Evolutionary conservation across 2,329 filamentous ascomycete species (phyloP), one percentile per base, ranked within the genome.

Genomic region (Aureobasidium sp.): DNA sequence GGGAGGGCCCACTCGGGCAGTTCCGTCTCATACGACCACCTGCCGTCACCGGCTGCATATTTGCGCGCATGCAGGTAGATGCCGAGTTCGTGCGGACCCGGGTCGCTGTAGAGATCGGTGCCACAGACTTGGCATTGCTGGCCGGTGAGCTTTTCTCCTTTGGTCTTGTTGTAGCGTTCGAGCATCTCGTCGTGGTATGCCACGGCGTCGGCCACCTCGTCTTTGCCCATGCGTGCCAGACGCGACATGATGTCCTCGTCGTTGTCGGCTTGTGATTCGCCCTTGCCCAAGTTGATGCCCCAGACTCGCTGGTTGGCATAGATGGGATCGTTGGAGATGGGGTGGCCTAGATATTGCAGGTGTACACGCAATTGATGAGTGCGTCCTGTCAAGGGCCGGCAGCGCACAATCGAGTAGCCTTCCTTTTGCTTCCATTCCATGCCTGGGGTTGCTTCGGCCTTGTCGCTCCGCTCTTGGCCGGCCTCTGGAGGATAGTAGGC

Each of bases 331-430:
- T 98, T 98, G 59, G 89, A 84, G 61, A 98, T 97, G 1, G 93
- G 93, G 65, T 97, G 87, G 1, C 93, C 93, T 3, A 98, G 75
- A 68, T 88, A 95, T 66, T 98, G 93, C 14, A 98, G 77, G 64
- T 98, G 93, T 16, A 98, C 93, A 29, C 93, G 83, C 44, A 98
- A 79, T 68, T 98, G 93, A 65, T 98, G 93, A 11, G 93, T 98
- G 47, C 93, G 81, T 0, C 93, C 93, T 0, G 93, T 98, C 24
- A 97, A 80, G 0, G 93, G 93, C 54, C 95, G 79, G 67, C 93
- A 97, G 61, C 93, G 86, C 14, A 98, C 90, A 59, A 98, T 89
- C 24, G 90, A 95, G 70, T 97, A 97, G 30, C 90, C 90, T 62
- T 85, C 78, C 3, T 71, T 66, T 53, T 74, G 74, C 56, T 75